Evolutionary conservation across 2,329 filamentous ascomycete species (phyloP), one percentile per base, ranked within the genome.

Genomic region (Endoconidiophora laricicola): DNA sequence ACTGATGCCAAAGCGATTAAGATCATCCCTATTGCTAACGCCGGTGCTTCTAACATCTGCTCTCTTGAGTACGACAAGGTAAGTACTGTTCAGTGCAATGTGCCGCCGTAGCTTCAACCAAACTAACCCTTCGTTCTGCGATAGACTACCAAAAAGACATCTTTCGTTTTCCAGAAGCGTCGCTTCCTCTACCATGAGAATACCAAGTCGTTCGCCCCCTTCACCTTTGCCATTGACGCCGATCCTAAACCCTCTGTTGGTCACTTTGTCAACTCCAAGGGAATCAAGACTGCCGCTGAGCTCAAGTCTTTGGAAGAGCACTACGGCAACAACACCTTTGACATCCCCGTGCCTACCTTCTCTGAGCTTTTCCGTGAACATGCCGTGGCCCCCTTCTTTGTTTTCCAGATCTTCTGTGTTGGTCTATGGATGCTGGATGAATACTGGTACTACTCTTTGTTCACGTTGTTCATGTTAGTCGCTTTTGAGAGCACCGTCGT

Each of bases 401-500:
- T 98, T 55, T 98, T 98, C 69, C 91, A 98, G 71, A 74, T 98
- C 54, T 98, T 98, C 71, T 98, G 93, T 59, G 91, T 98, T 52
- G 93, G 91, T 14, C 70, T 98, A 54, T 98, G 91, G 91, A 86
- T 96, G 80, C 70, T 98, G 62, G 91, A 98, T 62, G 93, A 98
- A 67, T 98, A 96, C 69, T 98, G 93, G 91, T 98, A 98, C 71
- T 98, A 98, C 69, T 96, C 91, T 54, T 77, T 98, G 18, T 98
- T 98, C 66, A 98, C 93, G 0, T 79, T 98, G 20, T 88, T 96
- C 69, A 98, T 98, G 93, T 78, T 98, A 50, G 86, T 98, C 57
- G 81, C 79, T 53, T 98, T 98, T 59, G 91, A 98, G 70, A 95
- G 88, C 64, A 98, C 91, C 2, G 93, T 98, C 37, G 93, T 98